Conservation (phyloP, 371 early-diverging fungal genomes). For the Mucor plumbeus region DNA sequence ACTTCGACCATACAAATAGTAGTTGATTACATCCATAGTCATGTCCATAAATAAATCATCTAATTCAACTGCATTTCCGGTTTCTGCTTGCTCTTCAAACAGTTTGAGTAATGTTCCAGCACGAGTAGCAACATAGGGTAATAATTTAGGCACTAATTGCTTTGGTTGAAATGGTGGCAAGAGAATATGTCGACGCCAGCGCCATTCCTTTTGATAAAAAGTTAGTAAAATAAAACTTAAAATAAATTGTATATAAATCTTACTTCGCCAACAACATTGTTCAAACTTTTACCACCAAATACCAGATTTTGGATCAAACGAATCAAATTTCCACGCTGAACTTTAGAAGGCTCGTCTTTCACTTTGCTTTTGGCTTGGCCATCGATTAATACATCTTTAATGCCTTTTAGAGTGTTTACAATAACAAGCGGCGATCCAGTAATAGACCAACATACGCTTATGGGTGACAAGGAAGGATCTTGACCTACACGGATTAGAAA, state of each 20-base stretch:
- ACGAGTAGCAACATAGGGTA: conserved; percentile 47
- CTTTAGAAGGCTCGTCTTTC: conserved; percentile 26
- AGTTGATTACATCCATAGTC: conserved; percentile 58
- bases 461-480: conserved; percentile 34
- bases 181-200: conserved; percentile 55
- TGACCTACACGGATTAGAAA: conserved; percentile 46
- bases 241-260: background rate
- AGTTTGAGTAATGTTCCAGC: conserved; percentile 18
- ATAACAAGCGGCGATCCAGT: conserved; percentile 46
- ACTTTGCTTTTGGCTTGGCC: conserved; percentile 39
- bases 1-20: conserved; percentile 50
- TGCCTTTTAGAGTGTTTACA: conserved; percentile 45
- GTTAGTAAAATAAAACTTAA: background rate
- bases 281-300: conserved; percentile 53
- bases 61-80: conserved; percentile 35
- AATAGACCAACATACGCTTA: conserved; percentile 51
- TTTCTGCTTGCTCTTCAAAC: conserved; percentile 33
- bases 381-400: conserved; percentile 52
- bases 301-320: conserved; percentile 50
- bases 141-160: conserved; percentile 45
- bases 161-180: conserved; percentile 54
- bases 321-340: conserved; percentile 49
- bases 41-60: conserved; percentile 45
- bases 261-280: conserved; percentile 54
- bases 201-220: conserved; percentile 47